Conservation (phyloP, 768 basidiomycete genomes). For the Leccinum imitatum region DNA sequence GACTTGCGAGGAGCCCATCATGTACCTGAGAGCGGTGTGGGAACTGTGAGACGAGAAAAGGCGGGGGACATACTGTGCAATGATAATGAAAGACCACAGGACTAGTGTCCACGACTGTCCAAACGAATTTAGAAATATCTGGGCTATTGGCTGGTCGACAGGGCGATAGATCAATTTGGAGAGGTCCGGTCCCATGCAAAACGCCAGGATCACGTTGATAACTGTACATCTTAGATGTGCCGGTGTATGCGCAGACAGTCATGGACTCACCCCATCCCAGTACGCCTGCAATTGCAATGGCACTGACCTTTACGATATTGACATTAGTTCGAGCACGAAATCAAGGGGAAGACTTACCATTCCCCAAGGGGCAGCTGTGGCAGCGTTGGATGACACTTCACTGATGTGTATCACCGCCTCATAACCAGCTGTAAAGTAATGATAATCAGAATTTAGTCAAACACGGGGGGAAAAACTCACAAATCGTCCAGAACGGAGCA, state of each 20-base stretch:
- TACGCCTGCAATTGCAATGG: slow-evolving; percentile 44
- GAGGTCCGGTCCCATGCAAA: slow-evolving; percentile 56
- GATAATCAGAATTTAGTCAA: not conserved
- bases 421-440: slow-evolving; percentile 34
- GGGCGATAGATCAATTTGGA: slow-evolving; percentile 33
- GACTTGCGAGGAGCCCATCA: slow-evolving; percentile 17
- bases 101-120: slow-evolving; percentile 43
- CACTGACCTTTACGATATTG: slow-evolving; percentile 20
- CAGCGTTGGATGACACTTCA: slow-evolving; percentile 54
- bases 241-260: not conserved
- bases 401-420: slow-evolving; percentile 52
- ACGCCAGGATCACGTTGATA: slow-evolving; percentile 52
- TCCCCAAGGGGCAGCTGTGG: slow-evolving; percentile 53
- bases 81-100: slow-evolving; percentile 52
- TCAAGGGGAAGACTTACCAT: slow-evolving; percentile 38
- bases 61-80: slow-evolving; percentile 38
- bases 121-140: slow-evolving; percentile 40
- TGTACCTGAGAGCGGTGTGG: slow-evolving; percentile 31
- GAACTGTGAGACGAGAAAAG: not conserved
- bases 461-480: slow-evolving; percentile 20
- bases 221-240: slow-evolving; percentile 22
- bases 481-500: slow-evolving; percentile 47
- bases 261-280: slow-evolving; percentile 42
- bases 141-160: slow-evolving; percentile 43
- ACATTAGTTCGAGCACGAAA: not conserved